Evolutionary conservation across 192 early-diverging fungal genomes (phyloP).

Genomic region (Entomortierella lignicola): DNA sequence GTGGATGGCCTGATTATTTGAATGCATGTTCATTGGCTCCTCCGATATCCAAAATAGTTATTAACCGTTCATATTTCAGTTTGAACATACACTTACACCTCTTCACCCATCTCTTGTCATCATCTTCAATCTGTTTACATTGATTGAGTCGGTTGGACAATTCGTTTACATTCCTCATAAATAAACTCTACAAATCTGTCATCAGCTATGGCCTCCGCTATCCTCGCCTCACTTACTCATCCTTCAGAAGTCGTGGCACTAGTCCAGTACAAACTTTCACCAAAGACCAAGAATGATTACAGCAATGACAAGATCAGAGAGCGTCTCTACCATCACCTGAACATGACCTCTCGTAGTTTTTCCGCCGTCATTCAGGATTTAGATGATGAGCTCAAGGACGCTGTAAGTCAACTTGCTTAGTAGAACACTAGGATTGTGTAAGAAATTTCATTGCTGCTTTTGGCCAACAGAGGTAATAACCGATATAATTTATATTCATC

Average conservation of each 20-base stretch:
- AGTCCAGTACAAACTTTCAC: constrained; percentile 69
- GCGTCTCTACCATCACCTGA: constrained; percentile 91
- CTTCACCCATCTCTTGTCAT: not conserved
- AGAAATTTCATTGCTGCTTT: too few relatives aligned
- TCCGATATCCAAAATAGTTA: not conserved
- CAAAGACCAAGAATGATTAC: constrained; percentile 67
- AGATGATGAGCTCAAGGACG: constrained; percentile 81
- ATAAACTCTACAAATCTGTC: not conserved
- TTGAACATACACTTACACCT: not conserved
- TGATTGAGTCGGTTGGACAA: too few relatives aligned
- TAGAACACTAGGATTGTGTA: too few relatives aligned
- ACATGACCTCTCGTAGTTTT: constrained; percentile 96
- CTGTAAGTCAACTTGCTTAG: constrained; percentile 55
- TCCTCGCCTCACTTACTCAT: constrained; percentile 78
- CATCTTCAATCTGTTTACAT: too few relatives aligned
- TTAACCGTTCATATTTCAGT: not conserved
- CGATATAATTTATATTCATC: not conserved
- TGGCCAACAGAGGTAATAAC: not conserved
- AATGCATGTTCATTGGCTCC: constrained; percentile 5
- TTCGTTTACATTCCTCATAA: not conserved
- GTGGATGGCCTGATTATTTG: constrained; percentile 15
- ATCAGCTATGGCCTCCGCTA: constrained; percentile 58
- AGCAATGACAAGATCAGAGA: constrained; percentile 62
- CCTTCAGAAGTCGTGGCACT: constrained; percentile 90
- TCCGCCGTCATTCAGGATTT: constrained; percentile 93